Conservation (phyloP, 2,329 filamentous ascomycete genomes). For the Colletotrichum tropicicola region DNA sequence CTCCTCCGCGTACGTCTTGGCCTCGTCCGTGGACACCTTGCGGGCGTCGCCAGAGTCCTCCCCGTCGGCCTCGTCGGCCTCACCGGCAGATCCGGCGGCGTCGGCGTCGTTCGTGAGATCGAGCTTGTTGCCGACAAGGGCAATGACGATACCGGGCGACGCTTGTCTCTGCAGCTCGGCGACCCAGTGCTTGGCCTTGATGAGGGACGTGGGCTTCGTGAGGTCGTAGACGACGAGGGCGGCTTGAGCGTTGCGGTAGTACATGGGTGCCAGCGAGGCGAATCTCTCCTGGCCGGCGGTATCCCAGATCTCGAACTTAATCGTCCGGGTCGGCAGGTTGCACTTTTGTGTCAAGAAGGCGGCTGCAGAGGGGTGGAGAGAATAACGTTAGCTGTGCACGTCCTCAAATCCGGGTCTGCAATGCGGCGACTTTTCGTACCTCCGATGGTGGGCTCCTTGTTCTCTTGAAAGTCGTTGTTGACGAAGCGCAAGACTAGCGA, state of each 20-base stretch:
- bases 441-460: slow-evolving; percentile 99
- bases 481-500: slow-evolving; percentile 98
- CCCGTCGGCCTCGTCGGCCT: slow-evolving; percentile 61
- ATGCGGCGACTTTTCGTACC: slow-evolving; percentile 62
- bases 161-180: slow-evolving; percentile 97
- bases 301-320: slow-evolving; percentile 98
- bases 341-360: slow-evolving; percentile 99
- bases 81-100: slow-evolving; percentile 56
- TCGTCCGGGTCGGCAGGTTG: slow-evolving; percentile 90
- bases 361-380: slow-evolving; percentile 61
- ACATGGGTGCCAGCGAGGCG: slow-evolving; percentile 96
- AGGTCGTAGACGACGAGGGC: slow-evolving; percentile 98
- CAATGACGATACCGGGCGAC: slow-evolving; percentile 95
- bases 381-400: slow-evolving; percentile 15
- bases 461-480: slow-evolving; percentile 99
- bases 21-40: slow-evolving; percentile 91
- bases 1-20: slow-evolving; percentile 92
- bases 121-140: slow-evolving; percentile 95
- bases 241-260: slow-evolving; percentile 98
- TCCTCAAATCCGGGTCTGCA: not conserved
- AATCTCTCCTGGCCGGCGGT: slow-evolving; percentile 98
- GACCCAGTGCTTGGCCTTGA: slow-evolving; percentile 99
- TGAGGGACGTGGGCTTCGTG: slow-evolving; percentile 92
- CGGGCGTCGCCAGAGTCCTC: slow-evolving; percentile 77
- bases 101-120: slow-evolving; percentile 80